These are phyloP conservation scores for Geopyxis carbonaria DNA, from an alignment of 495 filamentous ascomycete genomes.

Conservation along the genomic window DNA sequence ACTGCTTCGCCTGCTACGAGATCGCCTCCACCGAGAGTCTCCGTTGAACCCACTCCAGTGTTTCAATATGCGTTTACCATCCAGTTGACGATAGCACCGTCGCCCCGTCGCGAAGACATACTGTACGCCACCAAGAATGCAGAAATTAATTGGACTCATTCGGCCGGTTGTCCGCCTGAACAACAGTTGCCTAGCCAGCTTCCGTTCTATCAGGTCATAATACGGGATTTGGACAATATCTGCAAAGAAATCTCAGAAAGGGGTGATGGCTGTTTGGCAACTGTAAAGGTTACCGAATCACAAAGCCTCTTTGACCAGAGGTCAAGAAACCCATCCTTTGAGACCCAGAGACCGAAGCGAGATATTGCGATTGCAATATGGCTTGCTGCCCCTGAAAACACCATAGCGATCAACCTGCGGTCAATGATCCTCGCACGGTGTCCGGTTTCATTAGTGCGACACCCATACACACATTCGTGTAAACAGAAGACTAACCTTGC, in stretches of 20 bases:
- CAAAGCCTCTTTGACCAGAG: background rate
- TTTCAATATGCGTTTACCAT: slow-evolving; percentile 65
- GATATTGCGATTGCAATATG: slow-evolving; percentile 4
- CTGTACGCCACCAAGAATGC: slow-evolving; percentile 72
- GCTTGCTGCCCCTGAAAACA: background rate
- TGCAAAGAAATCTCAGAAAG: slow-evolving; percentile 62
- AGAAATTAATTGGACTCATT: slow-evolving; percentile 76
- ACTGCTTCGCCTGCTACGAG: slow-evolving; percentile 3
- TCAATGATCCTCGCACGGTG: background rate
- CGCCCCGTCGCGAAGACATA: slow-evolving; percentile 81
- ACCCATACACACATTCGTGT: background rate
- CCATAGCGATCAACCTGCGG: background rate
- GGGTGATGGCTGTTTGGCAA: slow-evolving; percentile 44
- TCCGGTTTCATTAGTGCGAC: slow-evolving; percentile 18
- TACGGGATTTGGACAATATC: slow-evolving; percentile 53
- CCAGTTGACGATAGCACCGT: slow-evolving; percentile 78
- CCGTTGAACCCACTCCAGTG: background rate
- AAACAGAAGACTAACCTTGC: slow-evolving; percentile 7
- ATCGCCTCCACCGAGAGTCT: background rate
- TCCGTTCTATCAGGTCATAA: slow-evolving; percentile 72
- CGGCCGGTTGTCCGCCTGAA: slow-evolving; percentile 67
- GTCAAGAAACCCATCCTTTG: background rate
- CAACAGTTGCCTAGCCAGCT: slow-evolving; percentile 52
- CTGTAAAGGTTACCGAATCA: slow-evolving; percentile 65
- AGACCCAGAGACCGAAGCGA: slow-evolving; percentile 1